These are phyloP conservation scores for Colletotrichum plurivorum DNA, from an alignment of 2,329 filamentous ascomycete genomes.

Conservation along the genomic window DNA sequence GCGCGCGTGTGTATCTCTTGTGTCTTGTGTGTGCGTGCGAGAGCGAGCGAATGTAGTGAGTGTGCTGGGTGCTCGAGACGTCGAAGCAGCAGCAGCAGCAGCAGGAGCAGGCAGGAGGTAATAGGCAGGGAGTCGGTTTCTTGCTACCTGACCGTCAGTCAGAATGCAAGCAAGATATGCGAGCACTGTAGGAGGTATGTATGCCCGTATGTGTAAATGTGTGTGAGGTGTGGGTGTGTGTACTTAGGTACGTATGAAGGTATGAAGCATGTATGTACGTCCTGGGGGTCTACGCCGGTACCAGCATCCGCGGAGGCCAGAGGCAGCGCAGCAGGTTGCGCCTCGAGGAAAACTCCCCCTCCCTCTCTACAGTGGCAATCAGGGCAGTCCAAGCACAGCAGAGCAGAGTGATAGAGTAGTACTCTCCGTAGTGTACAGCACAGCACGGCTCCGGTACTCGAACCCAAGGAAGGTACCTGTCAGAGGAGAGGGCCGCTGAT, in stretches of 20 bases:
- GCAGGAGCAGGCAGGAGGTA: background rate
- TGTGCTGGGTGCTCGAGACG: background rate
- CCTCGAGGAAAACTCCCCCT: too few relatives aligned
- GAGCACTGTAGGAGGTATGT: too few relatives aligned
- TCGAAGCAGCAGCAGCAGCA: background rate
- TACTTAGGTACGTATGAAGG: background rate
- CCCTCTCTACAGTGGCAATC: background rate
- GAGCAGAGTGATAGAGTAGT: background rate
- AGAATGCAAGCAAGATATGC: too few relatives aligned
- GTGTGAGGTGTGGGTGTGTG: too few relatives aligned
- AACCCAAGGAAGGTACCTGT: slow-evolving; percentile 17
- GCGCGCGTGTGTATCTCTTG: background rate
- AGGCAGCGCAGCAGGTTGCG: background rate
- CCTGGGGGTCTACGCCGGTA: background rate
- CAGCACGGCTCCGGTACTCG: slow-evolving; percentile 14
- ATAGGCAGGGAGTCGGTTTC: too few relatives aligned
- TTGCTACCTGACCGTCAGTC: too few relatives aligned
- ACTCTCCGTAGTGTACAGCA: background rate
- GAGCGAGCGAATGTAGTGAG: background rate
- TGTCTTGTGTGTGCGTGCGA: background rate
- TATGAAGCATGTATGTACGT: background rate
- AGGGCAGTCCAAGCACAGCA: background rate
- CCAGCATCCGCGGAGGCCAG: background rate
- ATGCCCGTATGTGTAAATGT: too few relatives aligned
- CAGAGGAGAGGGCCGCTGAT: background rate